These are phyloP conservation scores for Heracleum sosnowskyi DNA, from an alignment of 129 eudicot genomes.

Conservation along the genomic window DNA sequence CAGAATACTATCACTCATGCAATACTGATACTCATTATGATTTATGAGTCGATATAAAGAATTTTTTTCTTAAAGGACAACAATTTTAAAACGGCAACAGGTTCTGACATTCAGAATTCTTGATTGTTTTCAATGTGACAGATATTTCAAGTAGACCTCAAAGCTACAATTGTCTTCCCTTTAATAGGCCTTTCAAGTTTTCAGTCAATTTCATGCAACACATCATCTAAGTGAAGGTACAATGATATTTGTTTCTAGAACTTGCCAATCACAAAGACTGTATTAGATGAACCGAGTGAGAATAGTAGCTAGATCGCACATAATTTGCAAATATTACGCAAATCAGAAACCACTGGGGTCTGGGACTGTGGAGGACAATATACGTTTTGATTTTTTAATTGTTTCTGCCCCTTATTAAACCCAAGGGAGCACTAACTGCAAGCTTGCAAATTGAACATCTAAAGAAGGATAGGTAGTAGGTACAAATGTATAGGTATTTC, in stretches of 20 bases:
- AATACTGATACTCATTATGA: not conserved
- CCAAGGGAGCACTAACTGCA: not conserved
- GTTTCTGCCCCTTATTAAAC: not conserved
- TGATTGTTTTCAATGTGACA: not conserved
- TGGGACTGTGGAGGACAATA: not conserved
- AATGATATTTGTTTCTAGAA: not conserved
- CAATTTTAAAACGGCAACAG: not conserved
- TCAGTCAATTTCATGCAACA: not conserved
- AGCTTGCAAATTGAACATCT: too few species aligned
- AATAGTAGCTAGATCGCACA: conserved; percentile 1
- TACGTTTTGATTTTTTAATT: not conserved
- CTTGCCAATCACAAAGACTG: not conserved
- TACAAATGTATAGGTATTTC: not conserved
- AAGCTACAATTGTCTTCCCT: not conserved
- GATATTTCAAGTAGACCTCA: not conserved
- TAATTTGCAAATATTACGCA: not conserved
- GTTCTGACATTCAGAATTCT: not conserved
- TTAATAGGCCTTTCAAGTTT: not conserved
- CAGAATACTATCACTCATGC: not conserved
- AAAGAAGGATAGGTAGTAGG: not conserved
- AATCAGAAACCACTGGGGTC: not conserved
- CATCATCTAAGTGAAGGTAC: not conserved
- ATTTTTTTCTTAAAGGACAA: not conserved
- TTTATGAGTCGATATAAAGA: not conserved
- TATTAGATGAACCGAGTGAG: not conserved